Evolutionary conservation across 768 basidiomycete species (phyloP), one percentile per base, ranked within the genome.

Genomic region (Kwoniella botswanensis): DNA sequence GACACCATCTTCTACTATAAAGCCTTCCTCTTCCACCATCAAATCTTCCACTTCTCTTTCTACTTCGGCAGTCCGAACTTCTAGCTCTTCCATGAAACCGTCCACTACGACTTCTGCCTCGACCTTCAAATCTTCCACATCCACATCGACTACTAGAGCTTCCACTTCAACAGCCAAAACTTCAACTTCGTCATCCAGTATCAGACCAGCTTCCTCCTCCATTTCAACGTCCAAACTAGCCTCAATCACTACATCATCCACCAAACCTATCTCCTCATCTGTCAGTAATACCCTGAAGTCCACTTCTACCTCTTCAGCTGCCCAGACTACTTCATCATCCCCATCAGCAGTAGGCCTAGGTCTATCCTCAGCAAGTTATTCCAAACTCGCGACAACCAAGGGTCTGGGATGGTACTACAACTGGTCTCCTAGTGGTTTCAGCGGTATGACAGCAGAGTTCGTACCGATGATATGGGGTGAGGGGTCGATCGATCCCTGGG

Each of bases 381-480:
- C 53, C 21, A 61, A 63, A 24, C 21, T 60, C 13, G 17, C 55
- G 4, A 43, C 52, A 11, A 55, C 46, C 21, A 53, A 52, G 9
- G 68, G 56, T 22, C 46, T 74, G 2, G 44, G 43, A 18, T 77
- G 76, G 76, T 77, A 75, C 44, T 73, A 65, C 46, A 72, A 73
- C 26, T 77, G 76, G 76, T 50, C 46, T 18, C 46, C 46, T 18
- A 50, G 13, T 18, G 46, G 46, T 15, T 50, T 50, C 18, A 50
- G 46, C 46, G 46, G 46, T 50, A 50, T 50, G 46, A 7, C 46
- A 50, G 12, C 10, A 6, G 46, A 76, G 63, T 79, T 74, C 41
- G 77, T 79, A 13, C 75, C 77, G 9, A 64, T 57, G 50, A 70
- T 79, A 10, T 72, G 71, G 66, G 71, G 71, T 6, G 42, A 55